phyloP scores from a whole-genome alignment of 768 basidiomycete genomes.

The Leccinum obscurum region DNA sequence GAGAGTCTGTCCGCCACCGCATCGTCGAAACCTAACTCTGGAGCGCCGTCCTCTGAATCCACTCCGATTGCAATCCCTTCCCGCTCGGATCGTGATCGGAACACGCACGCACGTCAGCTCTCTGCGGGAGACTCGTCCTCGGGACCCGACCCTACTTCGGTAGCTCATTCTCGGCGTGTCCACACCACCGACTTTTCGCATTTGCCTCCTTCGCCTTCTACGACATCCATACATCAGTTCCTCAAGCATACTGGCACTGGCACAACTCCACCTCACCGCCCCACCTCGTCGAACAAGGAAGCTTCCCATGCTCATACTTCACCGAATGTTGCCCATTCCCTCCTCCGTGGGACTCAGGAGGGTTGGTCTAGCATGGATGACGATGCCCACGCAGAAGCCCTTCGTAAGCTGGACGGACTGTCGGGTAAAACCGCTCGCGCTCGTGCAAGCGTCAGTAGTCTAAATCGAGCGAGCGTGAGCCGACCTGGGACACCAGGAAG shows the following conservation, averaged over 20 bases:
- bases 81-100: slow-evolving; percentile 30
- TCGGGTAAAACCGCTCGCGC: slow-evolving; percentile 74
- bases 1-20: slow-evolving; percentile 47
- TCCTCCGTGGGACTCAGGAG: slow-evolving; percentile 84
- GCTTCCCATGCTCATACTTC: slow-evolving; percentile 42
- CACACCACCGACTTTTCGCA: slow-evolving; percentile 83
- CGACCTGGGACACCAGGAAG: slow-evolving; percentile 74
- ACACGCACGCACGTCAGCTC: slow-evolving; percentile 61
- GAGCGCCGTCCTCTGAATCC: slow-evolving; percentile 15
- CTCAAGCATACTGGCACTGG: slow-evolving; percentile 54
- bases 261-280: slow-evolving; percentile 35
- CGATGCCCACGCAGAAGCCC: slow-evolving; percentile 84
- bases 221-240: slow-evolving; percentile 86
- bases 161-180: slow-evolving; percentile 53
- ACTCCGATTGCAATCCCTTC: slow-evolving; percentile 25
- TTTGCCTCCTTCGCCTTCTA: slow-evolving; percentile 87
- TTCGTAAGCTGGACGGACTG: slow-evolving; percentile 91
- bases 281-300: slow-evolving; percentile 41
- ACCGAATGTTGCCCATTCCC: slow-evolving; percentile 78
- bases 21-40: slow-evolving; percentile 34
- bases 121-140: slow-evolving; percentile 71
- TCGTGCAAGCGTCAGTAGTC: slow-evolving; percentile 73
- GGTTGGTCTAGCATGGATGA: slow-evolving; percentile 89
- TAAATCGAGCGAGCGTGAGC: slow-evolving; percentile 65
- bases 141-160: slow-evolving; percentile 48